Base-by-base conservation (phyloP, 176 grass and related monocot genomes). In the Oryza glumipatula region DNA sequence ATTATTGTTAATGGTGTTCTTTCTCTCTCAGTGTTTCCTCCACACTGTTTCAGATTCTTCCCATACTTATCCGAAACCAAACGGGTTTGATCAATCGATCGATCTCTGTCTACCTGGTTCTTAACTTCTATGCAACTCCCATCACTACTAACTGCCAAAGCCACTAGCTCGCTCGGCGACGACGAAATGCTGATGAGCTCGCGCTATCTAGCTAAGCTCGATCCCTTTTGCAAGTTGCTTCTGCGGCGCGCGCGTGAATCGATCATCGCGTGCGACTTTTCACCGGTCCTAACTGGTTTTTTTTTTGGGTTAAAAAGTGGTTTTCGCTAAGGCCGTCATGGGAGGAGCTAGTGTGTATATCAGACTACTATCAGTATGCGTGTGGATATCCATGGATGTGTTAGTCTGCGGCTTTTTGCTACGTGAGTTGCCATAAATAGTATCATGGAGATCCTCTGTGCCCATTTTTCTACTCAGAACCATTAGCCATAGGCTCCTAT, bases 271-370 rank as follows among this genome's bases (percentile, higher is more conserved):
- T n/a, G 21, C n/a, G 46, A 0, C 83, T 86, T 86, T 78, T 56
- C 78, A 38, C 11, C 17, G n/a, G 3, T 14, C 15, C 67, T 45
- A 32, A 32, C 30, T 32, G 2, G 78, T 74, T 79, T 15, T 46
- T 90, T 73, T 86, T 36, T 38, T 38, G 5, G 74, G 67, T 9
- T 74, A 44, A 73, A 90, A 41, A 83, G 12, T 41, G 41, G 17
- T 61, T 61, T 61, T 75, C 72, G 23, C 81, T 74, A 68, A 5
- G 28, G 21, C 58, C n/a, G 9, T 21, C 14, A 54, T 61, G 56
- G 2, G 15, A 58, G 17, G 52, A 21, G 52, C 36, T 38, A 32
- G 30, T 32, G 30, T 6, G 36, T 38, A 5, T 49, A 43, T 43
- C 41, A 43, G 41, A 43, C 41, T 9, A 43, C 41, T 46, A 46